A percentile compares a stretch with the other conserved stretches of the same genome.
phyloP scores from a whole-genome alignment of 2,329 filamentous ascomycete species.

The Alternaria novae-zelandiae region DNA sequence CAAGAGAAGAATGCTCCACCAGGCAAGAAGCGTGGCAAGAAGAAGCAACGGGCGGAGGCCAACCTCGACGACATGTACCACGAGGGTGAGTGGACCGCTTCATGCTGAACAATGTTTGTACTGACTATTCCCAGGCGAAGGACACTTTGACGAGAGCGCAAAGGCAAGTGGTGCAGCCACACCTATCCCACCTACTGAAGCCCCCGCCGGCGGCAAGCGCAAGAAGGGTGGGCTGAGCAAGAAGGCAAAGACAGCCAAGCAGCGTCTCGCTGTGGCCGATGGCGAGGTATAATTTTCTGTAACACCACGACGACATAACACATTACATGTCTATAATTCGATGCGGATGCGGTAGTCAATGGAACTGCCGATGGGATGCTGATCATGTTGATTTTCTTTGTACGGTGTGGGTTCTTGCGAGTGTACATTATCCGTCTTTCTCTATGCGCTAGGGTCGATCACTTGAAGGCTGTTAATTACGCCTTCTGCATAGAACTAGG shows the following conservation, averaged over 20 bases:
- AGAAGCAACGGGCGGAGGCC: slow-evolving; percentile 65
- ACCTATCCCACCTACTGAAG: slow-evolving; percentile 63
- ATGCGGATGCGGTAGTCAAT: neutral
- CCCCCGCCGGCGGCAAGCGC: slow-evolving; percentile 56
- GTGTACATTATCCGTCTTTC: slow-evolving; percentile 22
- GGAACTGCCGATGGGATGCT: neutral
- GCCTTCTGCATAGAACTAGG: slow-evolving; percentile 18
- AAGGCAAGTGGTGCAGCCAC: slow-evolving; percentile 88
- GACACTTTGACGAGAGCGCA: slow-evolving; percentile 89
- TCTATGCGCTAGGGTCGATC: slow-evolving; percentile 10
- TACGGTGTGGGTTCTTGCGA: slow-evolving; percentile 11
- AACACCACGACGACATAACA: slow-evolving; percentile 14
- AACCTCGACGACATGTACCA: slow-evolving; percentile 97
- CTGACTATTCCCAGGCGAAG: slow-evolving; percentile 73
- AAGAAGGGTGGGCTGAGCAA: slow-evolving; percentile 55
- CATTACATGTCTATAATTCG: slow-evolving; percentile 17
- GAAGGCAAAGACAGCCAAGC: slow-evolving; percentile 60
- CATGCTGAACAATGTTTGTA: neutral
- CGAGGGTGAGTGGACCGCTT: slow-evolving; percentile 74
- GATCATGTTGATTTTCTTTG: slow-evolving; percentile 4
- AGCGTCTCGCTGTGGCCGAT: slow-evolving; percentile 57
- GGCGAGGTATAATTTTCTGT: slow-evolving; percentile 43
- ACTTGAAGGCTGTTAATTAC: slow-evolving; percentile 1
- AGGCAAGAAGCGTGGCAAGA: slow-evolving; percentile 65
- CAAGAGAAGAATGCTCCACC: slow-evolving; percentile 60